phyloP scores from a whole-genome alignment of 78 protist genomes.

The Chrysochromulina parva region DNA sequence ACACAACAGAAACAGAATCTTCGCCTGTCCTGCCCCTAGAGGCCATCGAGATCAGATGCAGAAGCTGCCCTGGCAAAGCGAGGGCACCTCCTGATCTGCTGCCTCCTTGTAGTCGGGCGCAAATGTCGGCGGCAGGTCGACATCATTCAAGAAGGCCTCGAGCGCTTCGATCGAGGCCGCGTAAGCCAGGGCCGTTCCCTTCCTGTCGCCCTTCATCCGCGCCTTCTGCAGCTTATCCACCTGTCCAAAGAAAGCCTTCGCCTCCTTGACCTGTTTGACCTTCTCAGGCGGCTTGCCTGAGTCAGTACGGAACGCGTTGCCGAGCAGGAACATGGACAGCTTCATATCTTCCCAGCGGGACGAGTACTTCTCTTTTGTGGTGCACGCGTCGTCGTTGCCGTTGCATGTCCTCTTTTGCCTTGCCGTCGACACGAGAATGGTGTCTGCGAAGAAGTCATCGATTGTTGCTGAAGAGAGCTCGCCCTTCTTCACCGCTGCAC shows the following conservation, averaged over 20 bases:
- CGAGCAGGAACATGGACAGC: slow-evolving; percentile 4
- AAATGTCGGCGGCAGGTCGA: neutral
- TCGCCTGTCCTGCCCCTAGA: no score
- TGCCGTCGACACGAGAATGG: neutral
- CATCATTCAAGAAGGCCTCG: neutral
- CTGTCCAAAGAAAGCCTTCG: neutral
- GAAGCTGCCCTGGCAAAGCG: slow-evolving; percentile 1
- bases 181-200: neutral
- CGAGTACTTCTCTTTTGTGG: neutral
- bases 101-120: neutral
- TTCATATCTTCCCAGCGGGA: slow-evolving; percentile 24
- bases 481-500: neutral
- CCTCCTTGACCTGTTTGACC: neutral
- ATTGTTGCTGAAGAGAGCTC: neutral
- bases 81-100: neutral
- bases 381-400: neutral
- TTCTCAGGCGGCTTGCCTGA: slow-evolving; percentile 12
- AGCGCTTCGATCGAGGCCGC: neutral
- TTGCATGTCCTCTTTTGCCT: neutral
- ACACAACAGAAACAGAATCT: no score
- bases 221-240: neutral
- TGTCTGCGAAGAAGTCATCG: neutral
- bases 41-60: neutral
- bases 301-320: slow-evolving; percentile 29
- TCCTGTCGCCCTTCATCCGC: neutral